Conservation (phyloP, 345 rosid species). For the Melaleuca quinquenervia region DNA sequence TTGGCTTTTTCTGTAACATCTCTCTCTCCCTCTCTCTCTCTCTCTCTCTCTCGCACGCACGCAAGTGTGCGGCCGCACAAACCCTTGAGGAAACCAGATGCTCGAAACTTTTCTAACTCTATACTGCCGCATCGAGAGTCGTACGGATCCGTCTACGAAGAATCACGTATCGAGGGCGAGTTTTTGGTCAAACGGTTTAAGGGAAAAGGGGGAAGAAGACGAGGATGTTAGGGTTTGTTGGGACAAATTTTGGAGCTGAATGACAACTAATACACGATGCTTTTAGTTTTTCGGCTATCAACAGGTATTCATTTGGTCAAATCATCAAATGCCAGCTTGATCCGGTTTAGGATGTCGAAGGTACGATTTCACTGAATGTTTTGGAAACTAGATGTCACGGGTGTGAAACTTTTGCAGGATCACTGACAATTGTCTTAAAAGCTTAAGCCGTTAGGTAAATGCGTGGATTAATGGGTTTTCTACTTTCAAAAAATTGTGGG, state of each 20-base stretch:
- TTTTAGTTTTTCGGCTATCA: background rate
- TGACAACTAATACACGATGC: background rate
- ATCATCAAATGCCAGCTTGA: background rate
- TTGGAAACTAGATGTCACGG: background rate
- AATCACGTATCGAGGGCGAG: background rate
- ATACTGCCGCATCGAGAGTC: background rate
- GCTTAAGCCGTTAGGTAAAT: too few relatives aligned
- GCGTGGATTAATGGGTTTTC: too few relatives aligned
- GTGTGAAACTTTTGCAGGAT: too few relatives aligned
- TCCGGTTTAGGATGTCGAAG: background rate
- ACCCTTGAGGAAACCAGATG: background rate
- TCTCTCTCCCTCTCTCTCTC: background rate
- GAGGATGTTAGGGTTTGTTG: background rate
- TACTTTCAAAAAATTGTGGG: background rate
- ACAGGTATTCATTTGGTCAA: background rate
- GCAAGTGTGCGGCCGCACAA: rapidly evolving
- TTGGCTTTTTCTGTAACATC: background rate
- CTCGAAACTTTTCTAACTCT: background rate
- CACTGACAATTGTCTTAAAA: too few relatives aligned
- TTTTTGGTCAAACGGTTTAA: background rate
- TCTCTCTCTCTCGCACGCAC: background rate
- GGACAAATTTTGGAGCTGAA: background rate
- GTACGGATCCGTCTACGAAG: background rate
- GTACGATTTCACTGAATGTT: background rate
- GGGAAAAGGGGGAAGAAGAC: background rate